A percentile compares a stretch with the other conserved stretches of the same genome.
Evolutionary conservation across 2,329 filamentous ascomycete species (phyloP).

Genomic region (Sclerotinia glacialis): DNA sequence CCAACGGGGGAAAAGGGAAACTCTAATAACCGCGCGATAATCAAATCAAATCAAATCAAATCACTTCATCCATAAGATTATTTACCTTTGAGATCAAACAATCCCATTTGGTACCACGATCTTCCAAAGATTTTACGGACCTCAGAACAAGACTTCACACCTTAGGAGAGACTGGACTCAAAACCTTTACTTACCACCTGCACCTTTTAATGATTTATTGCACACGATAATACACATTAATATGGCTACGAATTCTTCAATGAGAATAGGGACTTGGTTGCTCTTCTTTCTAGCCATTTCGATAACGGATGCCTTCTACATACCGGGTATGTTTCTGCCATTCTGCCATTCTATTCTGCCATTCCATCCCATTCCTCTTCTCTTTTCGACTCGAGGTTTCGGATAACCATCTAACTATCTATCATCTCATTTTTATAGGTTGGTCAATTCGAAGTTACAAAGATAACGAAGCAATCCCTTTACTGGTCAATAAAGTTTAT

Average conservation of each 20-base stretch:
- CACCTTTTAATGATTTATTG: constrained; percentile 22
- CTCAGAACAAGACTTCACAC: not conserved
- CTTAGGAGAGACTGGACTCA: not conserved
- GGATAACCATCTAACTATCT: not conserved
- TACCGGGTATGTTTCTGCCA: constrained; percentile 62
- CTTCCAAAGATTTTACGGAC: not conserved
- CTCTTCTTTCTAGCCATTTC: constrained; percentile 48
- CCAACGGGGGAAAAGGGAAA: not conserved
- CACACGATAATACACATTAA: constrained; percentile 24
- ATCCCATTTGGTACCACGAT: not conserved
- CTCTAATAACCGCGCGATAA: not conserved
- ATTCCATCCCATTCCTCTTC: not conserved
- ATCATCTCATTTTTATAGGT: constrained; percentile 47
- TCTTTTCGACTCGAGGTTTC: not conserved
- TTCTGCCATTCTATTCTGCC: not conserved
- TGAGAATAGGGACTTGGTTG: constrained; percentile 46
- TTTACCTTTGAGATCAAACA: not conserved
- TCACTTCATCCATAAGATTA: not conserved
- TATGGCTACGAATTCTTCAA: constrained; percentile 33
- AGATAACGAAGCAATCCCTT: constrained; percentile 71
- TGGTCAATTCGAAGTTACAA: constrained; percentile 81
- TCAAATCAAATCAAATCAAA: not conserved
- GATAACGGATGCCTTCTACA: constrained; percentile 70
- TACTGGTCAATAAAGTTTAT: constrained; percentile 91
- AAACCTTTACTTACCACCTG: not conserved